Percentiles rank a stretch among this genome's conserved stretches.
Evolutionary conservation across 1,284 basidiomycete species (phyloP).

Genomic region (Fistulinella cinereoalba): DNA sequence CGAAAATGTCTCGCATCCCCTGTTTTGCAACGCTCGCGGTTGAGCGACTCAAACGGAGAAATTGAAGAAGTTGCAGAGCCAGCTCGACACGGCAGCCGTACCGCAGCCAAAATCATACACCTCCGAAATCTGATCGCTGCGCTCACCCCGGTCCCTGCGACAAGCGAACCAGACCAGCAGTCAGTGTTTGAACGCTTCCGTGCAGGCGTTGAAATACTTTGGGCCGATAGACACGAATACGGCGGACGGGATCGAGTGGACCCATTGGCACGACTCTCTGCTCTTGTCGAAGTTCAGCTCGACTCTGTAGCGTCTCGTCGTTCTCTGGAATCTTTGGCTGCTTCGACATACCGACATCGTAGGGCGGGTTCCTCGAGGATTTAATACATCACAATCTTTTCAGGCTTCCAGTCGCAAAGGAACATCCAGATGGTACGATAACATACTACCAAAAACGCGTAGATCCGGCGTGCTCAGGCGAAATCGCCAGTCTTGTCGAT

Average conservation of each 20-base stretch:
- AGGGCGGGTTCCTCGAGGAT: conserved; percentile 26
- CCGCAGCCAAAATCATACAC: conserved; percentile 25
- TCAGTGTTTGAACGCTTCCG: conserved; percentile 21
- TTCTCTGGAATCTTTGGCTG: conserved; percentile 11
- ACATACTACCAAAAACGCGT: background rate
- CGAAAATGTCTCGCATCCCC: conserved; percentile 17
- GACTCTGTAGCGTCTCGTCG: conserved; percentile 6
- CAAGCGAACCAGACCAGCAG: conserved; percentile 16
- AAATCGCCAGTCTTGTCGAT: background rate
- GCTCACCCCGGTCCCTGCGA: conserved; percentile 26
- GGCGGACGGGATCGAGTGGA: conserved; percentile 3
- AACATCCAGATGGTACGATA: background rate
- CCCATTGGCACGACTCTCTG: background rate
- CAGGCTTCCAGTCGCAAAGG: background rate
- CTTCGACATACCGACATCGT: conserved; percentile 15
- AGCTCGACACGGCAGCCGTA: conserved; percentile 16
- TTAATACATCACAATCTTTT: conserved; percentile 4
- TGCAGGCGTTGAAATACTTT: conserved; percentile 20
- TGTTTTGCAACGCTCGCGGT: background rate
- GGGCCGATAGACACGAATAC: conserved; percentile 17
- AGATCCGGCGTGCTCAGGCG: background rate
- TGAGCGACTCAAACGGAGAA: conserved; percentile 3
- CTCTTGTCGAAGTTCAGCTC: background rate
- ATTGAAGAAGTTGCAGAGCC: conserved; percentile 2
- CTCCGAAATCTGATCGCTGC: conserved; percentile 17